A percentile compares a stretch with the other conserved stretches of the same genome.
Evolutionary conservation across 371 early-diverging fungal genomes (phyloP).

Genomic region (Mortierella sp.): DNA sequence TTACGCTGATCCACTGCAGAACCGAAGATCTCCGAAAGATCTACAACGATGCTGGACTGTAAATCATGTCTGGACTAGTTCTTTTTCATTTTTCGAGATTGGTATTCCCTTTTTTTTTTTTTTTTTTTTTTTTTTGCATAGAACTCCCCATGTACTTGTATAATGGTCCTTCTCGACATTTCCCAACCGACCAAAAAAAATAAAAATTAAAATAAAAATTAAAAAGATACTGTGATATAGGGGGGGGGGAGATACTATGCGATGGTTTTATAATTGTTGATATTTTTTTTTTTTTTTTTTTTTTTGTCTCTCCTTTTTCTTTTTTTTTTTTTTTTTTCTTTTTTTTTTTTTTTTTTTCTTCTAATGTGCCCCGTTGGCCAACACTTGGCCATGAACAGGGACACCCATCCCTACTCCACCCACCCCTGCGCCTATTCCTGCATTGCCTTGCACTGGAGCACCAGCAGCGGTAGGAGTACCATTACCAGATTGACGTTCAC

Average conservation of each 20-base stretch:
- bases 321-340: neutral
- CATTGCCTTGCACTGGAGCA: neutral
- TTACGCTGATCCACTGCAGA: slow-evolving; percentile 67
- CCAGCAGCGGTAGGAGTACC: slow-evolving; percentile 2
- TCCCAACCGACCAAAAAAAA: too few relatives aligned
- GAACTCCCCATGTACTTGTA: too few relatives aligned
- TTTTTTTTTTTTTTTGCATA: too few relatives aligned
- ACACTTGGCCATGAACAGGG: too few relatives aligned
- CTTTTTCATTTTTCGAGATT: neutral
- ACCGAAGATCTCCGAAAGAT: slow-evolving; percentile 66
- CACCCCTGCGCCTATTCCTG: too few relatives aligned
- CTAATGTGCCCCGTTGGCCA: too few relatives aligned
- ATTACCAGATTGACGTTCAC: slow-evolving; percentile 30
- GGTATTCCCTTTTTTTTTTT: neutral
- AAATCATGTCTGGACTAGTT: too few relatives aligned
- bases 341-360: too few relatives aligned
- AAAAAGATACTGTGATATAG: neutral
- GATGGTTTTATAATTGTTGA: neutral
- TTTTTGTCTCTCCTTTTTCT: neutral
- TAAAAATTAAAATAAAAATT: too few relatives aligned
- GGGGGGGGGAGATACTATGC: neutral
- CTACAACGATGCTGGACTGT: slow-evolving; percentile 63
- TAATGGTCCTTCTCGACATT: too few relatives aligned
- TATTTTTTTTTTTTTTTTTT: neutral
- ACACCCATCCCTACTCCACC: too few relatives aligned